These are phyloP conservation scores for Malbranchea zuffiana DNA, from an alignment of 2,329 filamentous ascomycete genomes.

Conservation along the genomic window DNA sequence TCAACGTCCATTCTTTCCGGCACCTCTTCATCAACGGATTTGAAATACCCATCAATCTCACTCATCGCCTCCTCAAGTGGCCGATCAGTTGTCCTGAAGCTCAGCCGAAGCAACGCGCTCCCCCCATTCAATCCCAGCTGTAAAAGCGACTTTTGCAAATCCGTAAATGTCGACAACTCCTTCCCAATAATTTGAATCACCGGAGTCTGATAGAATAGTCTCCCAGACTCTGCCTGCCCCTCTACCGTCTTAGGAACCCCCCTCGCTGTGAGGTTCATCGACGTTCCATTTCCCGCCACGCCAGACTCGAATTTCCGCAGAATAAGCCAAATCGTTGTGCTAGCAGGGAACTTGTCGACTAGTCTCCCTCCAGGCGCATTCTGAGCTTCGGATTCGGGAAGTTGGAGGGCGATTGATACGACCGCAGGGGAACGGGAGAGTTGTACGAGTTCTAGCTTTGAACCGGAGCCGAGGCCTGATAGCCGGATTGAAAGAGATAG, in stretches of 20 bases:
- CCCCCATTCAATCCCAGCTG: slow-evolving; percentile 82
- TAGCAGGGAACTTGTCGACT: slow-evolving; percentile 76
- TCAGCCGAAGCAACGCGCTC: slow-evolving; percentile 65
- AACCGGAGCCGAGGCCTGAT: slow-evolving; percentile 70
- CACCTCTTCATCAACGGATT: slow-evolving; percentile 29
- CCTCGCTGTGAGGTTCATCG: slow-evolving; percentile 72
- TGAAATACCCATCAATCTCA: slow-evolving; percentile 68
- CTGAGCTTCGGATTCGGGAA: slow-evolving; percentile 60
- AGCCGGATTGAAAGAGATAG: slow-evolving; percentile 75
- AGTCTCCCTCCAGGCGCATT: slow-evolving; percentile 56
- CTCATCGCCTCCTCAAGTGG: slow-evolving; percentile 77
- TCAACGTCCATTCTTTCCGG: slow-evolving; percentile 12
- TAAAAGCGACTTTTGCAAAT: slow-evolving; percentile 78
- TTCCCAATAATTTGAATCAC: slow-evolving; percentile 73
- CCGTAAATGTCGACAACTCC: slow-evolving; percentile 63
- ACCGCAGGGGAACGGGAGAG: slow-evolving; percentile 74
- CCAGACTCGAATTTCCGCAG: slow-evolving; percentile 81
- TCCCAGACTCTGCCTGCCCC: slow-evolving; percentile 50
- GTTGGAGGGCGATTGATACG: slow-evolving; percentile 78
- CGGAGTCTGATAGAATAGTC: slow-evolving; percentile 80
- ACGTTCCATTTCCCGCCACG: slow-evolving; percentile 48
- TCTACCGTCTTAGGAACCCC: slow-evolving; percentile 55
- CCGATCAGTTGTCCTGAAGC: slow-evolving; percentile 62
- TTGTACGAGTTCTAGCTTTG: slow-evolving; percentile 84
- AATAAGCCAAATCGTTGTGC: slow-evolving; percentile 79